phyloP scores from a whole-genome alignment of 2,329 filamentous ascomycete species.

The Daldinia sp. region DNA sequence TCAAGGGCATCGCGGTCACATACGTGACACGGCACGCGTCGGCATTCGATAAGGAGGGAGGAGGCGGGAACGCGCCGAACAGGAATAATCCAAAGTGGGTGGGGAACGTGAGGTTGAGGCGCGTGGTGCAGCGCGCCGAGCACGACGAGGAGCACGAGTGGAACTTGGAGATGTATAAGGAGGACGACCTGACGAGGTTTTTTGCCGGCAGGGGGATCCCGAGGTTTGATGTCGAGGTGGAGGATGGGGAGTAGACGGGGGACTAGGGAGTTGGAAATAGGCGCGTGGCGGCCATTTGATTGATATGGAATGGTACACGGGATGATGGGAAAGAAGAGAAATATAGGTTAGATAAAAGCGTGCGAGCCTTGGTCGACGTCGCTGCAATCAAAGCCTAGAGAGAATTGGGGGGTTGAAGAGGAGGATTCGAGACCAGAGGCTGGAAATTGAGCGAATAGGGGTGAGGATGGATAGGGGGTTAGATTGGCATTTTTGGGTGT shows the following conservation, averaged over 20 bases:
- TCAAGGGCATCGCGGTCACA: slow-evolving; percentile 39
- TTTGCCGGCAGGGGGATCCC: slow-evolving; percentile 37
- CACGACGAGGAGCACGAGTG: slow-evolving; percentile 44
- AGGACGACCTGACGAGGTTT: slow-evolving; percentile 45
- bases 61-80: not conserved
- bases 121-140: slow-evolving; percentile 38
- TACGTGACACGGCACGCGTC: slow-evolving; percentile 36
- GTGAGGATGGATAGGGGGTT: not conserved
- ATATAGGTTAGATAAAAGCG: slow-evolving; percentile 11
- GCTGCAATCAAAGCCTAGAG: not conserved
- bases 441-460: not conserved
- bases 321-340: not conserved
- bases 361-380: not conserved
- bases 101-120: slow-evolving; percentile 22
- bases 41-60: slow-evolving; percentile 24
- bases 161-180: slow-evolving; percentile 35
- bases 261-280: not conserved
- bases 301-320: not conserved
- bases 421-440: not conserved
- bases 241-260: slow-evolving; percentile 10
- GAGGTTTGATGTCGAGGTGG: slow-evolving; percentile 44
- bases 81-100: not conserved
- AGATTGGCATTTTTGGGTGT: not conserved
- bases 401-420: not conserved
- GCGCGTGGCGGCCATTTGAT: no score